Conservation (phyloP, 768 basidiomycete genomes). For the Leccinum uliginosum region DNA sequence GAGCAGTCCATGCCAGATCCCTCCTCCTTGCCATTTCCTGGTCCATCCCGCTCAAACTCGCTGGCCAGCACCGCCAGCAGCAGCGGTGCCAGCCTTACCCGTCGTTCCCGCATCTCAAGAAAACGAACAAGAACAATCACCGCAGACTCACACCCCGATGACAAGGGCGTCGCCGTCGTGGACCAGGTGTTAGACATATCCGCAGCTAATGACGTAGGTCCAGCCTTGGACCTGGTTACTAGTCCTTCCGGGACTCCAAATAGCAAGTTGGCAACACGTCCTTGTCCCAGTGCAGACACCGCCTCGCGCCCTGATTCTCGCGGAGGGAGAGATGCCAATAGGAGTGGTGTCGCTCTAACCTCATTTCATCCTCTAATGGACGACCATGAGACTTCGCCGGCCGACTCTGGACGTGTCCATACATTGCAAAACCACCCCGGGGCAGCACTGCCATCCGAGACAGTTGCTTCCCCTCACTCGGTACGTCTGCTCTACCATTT, state of each 20-base stretch:
- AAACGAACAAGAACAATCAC: constrained; percentile 53
- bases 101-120: constrained; percentile 45
- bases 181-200: constrained; percentile 30
- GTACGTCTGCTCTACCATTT: constrained; percentile 18
- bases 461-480: constrained; percentile 9
- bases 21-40: constrained; percentile 22
- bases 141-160: constrained; percentile 25
- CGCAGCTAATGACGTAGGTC: constrained; percentile 16
- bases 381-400: constrained; percentile 6
- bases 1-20: constrained; percentile 30
- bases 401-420: neutral
- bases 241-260: constrained; percentile 11
- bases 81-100: constrained; percentile 47
- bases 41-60: constrained; percentile 33
- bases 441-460: constrained; percentile 12
- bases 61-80: constrained; percentile 39
- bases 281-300: constrained; percentile 12
- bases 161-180: constrained; percentile 4
- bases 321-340: constrained; percentile 13
- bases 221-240: constrained; percentile 1
- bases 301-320: constrained; percentile 10
- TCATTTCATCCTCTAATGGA: constrained; percentile 24
- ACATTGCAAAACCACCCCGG: constrained; percentile 10
- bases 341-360: constrained; percentile 23
- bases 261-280: constrained; percentile 9